Percentiles rank a stretch among this genome's conserved stretches.
Conservation (phyloP, 2,329 filamentous ascomycete species). For the Sporothrix variecibatus region DNA sequence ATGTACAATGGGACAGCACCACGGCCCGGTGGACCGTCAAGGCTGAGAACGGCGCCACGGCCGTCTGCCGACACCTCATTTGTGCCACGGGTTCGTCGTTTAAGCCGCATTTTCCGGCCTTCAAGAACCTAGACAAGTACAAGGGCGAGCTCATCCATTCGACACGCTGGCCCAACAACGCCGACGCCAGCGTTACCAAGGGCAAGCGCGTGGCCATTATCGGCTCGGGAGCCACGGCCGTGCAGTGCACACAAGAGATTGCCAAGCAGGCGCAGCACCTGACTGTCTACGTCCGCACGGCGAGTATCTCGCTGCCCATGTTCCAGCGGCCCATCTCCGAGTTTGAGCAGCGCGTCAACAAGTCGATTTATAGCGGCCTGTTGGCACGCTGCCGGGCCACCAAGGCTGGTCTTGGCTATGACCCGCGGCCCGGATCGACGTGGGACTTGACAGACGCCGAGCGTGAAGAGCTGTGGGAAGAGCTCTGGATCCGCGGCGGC, state of each 20-base stretch:
- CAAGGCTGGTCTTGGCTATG: constrained; percentile 55
- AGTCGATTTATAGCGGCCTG: constrained; percentile 42
- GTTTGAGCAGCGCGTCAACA: constrained; percentile 48
- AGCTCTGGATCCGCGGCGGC: constrained; percentile 41
- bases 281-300: constrained; percentile 58
- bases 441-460: constrained; percentile 46
- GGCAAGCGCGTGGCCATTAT: constrained; percentile 32
- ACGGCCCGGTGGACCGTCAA: constrained; percentile 46
- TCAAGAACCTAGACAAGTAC: constrained; percentile 32
- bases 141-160: constrained; percentile 30
- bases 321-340: constrained; percentile 47
- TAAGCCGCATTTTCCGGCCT: constrained; percentile 45
- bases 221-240: constrained; percentile 31
- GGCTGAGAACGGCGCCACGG: constrained; percentile 44
- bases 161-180: constrained; percentile 26
- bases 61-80: constrained; percentile 48
- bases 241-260: constrained; percentile 32
- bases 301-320: constrained; percentile 62
- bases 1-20: constrained; percentile 43
- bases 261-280: constrained; percentile 41
- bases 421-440: constrained; percentile 47
- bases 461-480: constrained; percentile 46
- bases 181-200: constrained; percentile 20
- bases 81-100: constrained; percentile 49
- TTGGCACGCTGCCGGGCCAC: constrained; percentile 48